Percentiles rank a stretch among this genome's conserved stretches.
Evolutionary conservation across 139 green algal genomes (phyloP).

Genomic region (Eudorina sp.): DNA sequence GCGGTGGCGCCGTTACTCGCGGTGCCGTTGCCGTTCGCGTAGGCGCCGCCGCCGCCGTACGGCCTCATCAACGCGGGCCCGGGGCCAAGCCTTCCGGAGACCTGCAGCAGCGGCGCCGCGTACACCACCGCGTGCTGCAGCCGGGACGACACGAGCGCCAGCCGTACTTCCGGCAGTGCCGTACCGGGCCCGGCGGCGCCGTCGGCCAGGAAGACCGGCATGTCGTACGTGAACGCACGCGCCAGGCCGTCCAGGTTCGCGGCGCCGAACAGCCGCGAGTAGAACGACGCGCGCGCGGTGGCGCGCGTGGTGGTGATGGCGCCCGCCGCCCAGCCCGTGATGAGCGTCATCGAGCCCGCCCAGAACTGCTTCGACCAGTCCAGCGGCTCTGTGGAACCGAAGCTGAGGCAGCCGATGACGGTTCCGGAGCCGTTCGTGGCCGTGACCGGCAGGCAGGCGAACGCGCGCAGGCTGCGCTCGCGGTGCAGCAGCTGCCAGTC

Average conservation of each 20-base stretch:
- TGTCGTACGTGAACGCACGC: conserved; percentile 50
- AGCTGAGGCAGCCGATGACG: conserved; percentile 53
- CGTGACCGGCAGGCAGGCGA: conserved; percentile 37
- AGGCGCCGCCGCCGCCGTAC: neutral
- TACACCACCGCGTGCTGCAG: conserved; percentile 52
- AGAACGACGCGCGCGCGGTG: conserved; percentile 51
- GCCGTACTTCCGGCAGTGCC: conserved; percentile 50
- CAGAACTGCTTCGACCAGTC: conserved; percentile 61
- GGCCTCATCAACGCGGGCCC: neutral
- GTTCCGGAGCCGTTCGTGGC: conserved; percentile 45
- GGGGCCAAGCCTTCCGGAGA: conserved; percentile 23
- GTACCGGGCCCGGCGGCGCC: conserved; percentile 28
- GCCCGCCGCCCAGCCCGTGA: conserved; percentile 60
- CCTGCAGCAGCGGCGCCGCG: conserved; percentile 39
- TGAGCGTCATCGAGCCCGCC: conserved; percentile 22
- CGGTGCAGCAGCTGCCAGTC: conserved; percentile 42
- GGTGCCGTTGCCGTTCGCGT: neutral
- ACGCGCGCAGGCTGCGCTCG: conserved; percentile 37
- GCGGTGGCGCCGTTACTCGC: neutral
- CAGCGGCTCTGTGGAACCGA: conserved; percentile 25
- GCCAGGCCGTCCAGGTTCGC: conserved; percentile 39
- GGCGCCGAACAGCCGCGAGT: conserved; percentile 45
- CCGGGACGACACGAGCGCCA: conserved; percentile 58
- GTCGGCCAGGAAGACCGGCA: conserved; percentile 54
- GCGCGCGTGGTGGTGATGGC: conserved; percentile 52